Base-by-base conservation (phyloP, 345 rosid genomes). In the Salix arbutifolia region DNA sequence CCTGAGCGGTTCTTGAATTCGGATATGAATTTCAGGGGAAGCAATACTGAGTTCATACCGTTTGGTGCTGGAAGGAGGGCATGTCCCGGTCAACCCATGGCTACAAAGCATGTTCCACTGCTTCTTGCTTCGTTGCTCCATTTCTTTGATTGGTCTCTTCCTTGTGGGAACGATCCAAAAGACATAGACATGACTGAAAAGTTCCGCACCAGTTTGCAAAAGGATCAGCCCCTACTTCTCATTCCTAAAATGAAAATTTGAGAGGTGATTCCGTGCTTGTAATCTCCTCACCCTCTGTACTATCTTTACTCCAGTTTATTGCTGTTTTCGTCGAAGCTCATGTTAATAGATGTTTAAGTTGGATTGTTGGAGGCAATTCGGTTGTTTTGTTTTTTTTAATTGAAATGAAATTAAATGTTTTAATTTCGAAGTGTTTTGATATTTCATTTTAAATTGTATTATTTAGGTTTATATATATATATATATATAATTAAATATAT, bases 41-140 rank as follows among this genome's bases (percentile, higher is more conserved):
- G 50, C 56, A 52, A 62, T 30, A 60, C 52, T 65, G 71, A 67
- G 53, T 84, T 72, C 33, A 60, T 84, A 70, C 85, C 87, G 5
- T 81, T 84, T 31, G 85, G 84, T 17, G 73, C 83, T 3, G 87
- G 84, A 4, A 71, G 84, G 61, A 79, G 82, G 38, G 75, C 75
- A 13, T 74, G 78, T 26, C 82, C 75, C 33, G 82, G 78, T 21
- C 13, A 75, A 17, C 72, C 83, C 4, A 80, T 80, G 79, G 79
- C 83, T n/a, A 14, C 76, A 11, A 80, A 66, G 62, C 83, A 80
- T n/a, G 75, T 80, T 66, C 79, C 83, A 0, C 18, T 80, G 53
- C 31, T 80, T 11, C 50, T 75, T 25, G 76, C 83, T 71, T 70
- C 48, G 2, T 65, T 80, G 79, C 33, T 80, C 31, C 65, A 75